phyloP scores from a whole-genome alignment of 139 green algal genomes.

The Picochlorum costavermella region DNA sequence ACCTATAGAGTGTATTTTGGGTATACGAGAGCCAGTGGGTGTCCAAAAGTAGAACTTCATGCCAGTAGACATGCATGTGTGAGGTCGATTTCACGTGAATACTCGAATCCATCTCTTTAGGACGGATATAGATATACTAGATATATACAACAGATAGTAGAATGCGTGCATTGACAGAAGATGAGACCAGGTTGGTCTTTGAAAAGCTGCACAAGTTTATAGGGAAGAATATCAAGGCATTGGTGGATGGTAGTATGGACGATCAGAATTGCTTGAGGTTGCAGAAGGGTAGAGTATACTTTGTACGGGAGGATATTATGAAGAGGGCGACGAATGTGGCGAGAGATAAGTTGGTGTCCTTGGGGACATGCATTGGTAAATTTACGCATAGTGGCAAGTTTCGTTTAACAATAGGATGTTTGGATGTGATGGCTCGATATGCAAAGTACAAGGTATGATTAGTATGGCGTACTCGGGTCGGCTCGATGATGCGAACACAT shows the following conservation, averaged over 20 bases:
- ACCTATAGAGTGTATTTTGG: too few relatives aligned
- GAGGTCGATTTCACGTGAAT: too few relatives aligned
- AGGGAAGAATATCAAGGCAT: conserved; percentile 88
- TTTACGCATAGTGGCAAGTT: conserved; percentile 97
- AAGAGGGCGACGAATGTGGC: conserved; percentile 77
- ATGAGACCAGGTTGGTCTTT: conserved; percentile 90
- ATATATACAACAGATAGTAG: neutral
- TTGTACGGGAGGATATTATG: conserved; percentile 89
- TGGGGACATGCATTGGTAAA: conserved; percentile 92
- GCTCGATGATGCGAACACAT: conserved; percentile 30
- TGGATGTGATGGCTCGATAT: conserved; percentile 84
- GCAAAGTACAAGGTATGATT: conserved; percentile 90
- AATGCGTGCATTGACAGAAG: conserved; percentile 46
- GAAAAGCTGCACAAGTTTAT: conserved; percentile 99
- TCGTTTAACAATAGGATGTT: conserved; percentile 73
- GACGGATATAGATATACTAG: too few relatives aligned
- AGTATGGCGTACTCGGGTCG: neutral
- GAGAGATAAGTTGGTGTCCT: conserved; percentile 77
- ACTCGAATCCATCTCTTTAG: too few relatives aligned
- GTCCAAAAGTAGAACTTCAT: too few relatives aligned
- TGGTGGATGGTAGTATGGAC: conserved; percentile 69
- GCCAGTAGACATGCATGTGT: too few relatives aligned
- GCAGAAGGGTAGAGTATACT: conserved; percentile 93
- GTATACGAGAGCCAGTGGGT: too few relatives aligned
- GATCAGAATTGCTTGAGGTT: conserved; percentile 83